Conservation (phyloP, 371 early-diverging fungal genomes). For the Funneliformis caledonium region DNA sequence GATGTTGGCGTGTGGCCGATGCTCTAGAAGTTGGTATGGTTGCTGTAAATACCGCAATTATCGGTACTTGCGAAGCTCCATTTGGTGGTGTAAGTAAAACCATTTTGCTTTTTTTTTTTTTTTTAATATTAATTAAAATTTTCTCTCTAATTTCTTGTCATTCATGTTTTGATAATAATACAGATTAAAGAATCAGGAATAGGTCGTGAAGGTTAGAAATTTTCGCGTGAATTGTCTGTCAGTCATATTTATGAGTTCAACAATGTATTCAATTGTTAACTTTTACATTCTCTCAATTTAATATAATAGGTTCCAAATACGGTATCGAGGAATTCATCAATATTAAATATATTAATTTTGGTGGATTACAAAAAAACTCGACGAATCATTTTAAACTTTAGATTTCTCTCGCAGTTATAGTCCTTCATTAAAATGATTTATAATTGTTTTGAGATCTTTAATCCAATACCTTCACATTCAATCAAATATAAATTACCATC, state of each 20-base stretch:
- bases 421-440: background rate
- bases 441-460: background rate
- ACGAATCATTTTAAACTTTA: background rate
- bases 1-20: conserved; percentile 84
- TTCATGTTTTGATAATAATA: background rate
- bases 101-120: too few species aligned
- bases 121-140: background rate
- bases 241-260: background rate
- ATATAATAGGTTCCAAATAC: conserved; percentile 55
- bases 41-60: conserved; percentile 79
- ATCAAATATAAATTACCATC: background rate
- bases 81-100: conserved; percentile 71
- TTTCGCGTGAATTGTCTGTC: background rate
- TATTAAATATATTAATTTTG: conserved; percentile 65
- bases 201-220: conserved; percentile 71
- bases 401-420: too few species aligned
- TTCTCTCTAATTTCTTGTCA: background rate
- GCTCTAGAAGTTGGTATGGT: conserved; percentile 88
- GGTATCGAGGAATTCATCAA: conserved; percentile 71
- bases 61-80: conserved; percentile 69
- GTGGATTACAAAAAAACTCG: conserved; percentile 27
- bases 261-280: background rate
- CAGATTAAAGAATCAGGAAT: conserved; percentile 79
- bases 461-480: conserved; percentile 32
- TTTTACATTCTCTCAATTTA: too few species aligned